Base-by-base conservation (phyloP, 495 filamentous ascomycete genomes). In the Podospora tetraspora region DNA sequence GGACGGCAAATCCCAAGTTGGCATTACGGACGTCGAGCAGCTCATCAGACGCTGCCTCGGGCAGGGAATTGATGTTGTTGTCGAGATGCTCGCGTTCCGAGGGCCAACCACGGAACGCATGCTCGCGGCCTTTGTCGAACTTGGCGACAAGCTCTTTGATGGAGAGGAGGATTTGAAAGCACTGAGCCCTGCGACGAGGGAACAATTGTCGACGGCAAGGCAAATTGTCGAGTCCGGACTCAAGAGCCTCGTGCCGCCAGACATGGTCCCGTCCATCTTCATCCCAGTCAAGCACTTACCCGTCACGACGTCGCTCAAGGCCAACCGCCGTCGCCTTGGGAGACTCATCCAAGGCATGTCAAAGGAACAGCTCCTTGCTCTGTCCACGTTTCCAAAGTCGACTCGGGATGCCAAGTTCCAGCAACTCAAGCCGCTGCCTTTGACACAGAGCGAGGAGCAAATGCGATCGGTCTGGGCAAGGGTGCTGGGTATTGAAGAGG, bases 381-480 rank as follows among this genome's bases (percentile, higher is more conserved):
- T 83, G 2, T 73, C 78, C 9, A 72, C 74, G 16, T 69, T 77
- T 11, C 69, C 76, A 0, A 79, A 77, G 27, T 64, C 74, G 10
- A 69, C 43, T n/a, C 43, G 76, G 22, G 76, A 80, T 56, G 66
- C 75, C n/a, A 77, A 74, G 62, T 61, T 70, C 34, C 68, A 72
- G 25, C 72, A 73, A 16, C 73, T 81, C 27, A 81, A 81, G 52
- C 82, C 81, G 23, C 69, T 82, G 21, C 79, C 80, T 0, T 63
- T 82, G 59, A 83, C 80, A 3, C 69, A 78, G 59, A 74, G 73
- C 16, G 82, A 84, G 70, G 75, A 79, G 32, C 74, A 72, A 32
- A 81, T 84, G 79, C 74, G 81, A 37, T 60, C 65, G 13, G 72
- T 83, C 29, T 84, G 81, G 82, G 79, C 81, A 1, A 68, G 72